Evolutionary conservation across 305 asterid genomes (phyloP).

Genomic region (Fraxinus latifolia): DNA sequence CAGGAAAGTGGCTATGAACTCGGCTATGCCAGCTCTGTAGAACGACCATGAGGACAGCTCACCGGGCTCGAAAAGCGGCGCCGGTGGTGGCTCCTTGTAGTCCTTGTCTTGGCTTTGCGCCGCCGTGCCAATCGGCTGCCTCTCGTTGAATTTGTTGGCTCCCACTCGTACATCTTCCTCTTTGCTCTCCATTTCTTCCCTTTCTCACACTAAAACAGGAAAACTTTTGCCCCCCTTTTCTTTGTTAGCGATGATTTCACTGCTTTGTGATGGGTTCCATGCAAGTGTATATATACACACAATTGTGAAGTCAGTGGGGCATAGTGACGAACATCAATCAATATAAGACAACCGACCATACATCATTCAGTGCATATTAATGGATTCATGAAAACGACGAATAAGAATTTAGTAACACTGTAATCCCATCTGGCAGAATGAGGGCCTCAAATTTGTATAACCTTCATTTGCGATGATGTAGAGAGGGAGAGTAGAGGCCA

Average conservation of each 20-base stretch:
- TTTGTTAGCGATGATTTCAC: background rate
- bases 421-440: constrained; percentile 15
- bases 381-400: constrained; percentile 20
- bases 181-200: constrained; percentile 29
- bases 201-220: background rate
- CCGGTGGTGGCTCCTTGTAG: constrained; percentile 49
- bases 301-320: constrained; percentile 6
- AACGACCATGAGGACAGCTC: constrained; percentile 44
- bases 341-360: constrained; percentile 27
- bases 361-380: background rate
- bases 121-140: constrained; percentile 46
- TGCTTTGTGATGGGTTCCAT: background rate
- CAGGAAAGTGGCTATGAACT: constrained; percentile 40
- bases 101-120: constrained; percentile 47
- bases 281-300: constrained; percentile 13
- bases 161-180: constrained; percentile 42
- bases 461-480: background rate
- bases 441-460: constrained; percentile 12
- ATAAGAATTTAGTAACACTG: background rate
- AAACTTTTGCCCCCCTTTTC: background rate
- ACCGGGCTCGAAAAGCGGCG: constrained; percentile 37
- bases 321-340: constrained; percentile 14
- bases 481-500: background rate
- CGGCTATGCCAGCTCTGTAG: constrained; percentile 42
- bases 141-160: constrained; percentile 37